phyloP scores from a whole-genome alignment of 1,139 yeast genomes.

The Nakaseomyces nivariensis region DNA sequence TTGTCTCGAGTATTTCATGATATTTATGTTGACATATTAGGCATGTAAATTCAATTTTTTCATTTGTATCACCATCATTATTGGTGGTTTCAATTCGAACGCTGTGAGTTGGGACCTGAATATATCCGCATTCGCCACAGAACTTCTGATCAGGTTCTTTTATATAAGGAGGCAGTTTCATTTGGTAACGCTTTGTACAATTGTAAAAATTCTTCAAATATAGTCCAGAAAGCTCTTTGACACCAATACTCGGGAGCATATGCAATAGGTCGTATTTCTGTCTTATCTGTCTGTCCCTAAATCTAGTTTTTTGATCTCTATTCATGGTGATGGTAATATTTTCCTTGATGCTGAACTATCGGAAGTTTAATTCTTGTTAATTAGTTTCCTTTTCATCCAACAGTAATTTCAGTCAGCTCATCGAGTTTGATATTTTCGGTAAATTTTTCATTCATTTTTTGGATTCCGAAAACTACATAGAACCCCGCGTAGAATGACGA shows the following conservation, averaged over 20 bases:
- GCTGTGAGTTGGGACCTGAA: slow-evolving; percentile 41
- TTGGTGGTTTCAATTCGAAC: slow-evolving; percentile 17
- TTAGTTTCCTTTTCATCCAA: too few species aligned
- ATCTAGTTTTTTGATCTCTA: slow-evolving; percentile 21
- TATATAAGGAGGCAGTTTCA: slow-evolving; percentile 17
- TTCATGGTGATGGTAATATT: slow-evolving; percentile 10
- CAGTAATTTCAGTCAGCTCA: too few species aligned
- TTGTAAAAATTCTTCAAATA: slow-evolving; percentile 25
- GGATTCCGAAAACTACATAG: too few species aligned
- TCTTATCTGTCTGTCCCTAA: slow-evolving; percentile 20
- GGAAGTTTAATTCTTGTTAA: too few species aligned
- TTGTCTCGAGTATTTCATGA: neutral
- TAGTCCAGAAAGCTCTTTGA: slow-evolving; percentile 23
- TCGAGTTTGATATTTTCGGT: too few species aligned
- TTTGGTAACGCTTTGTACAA: slow-evolving; percentile 22
- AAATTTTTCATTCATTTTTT: too few species aligned
- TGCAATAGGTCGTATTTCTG: slow-evolving; percentile 26
- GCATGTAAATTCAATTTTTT: neutral
- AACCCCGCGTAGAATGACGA: too few species aligned
- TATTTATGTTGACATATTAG: neutral
- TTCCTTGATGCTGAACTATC: too few species aligned
- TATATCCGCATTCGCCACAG: slow-evolving; percentile 39
- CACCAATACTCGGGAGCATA: slow-evolving; percentile 16
- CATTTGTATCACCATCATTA: neutral
- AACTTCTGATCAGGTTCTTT: slow-evolving; percentile 27